These are phyloP conservation scores for Cinnamomum micranthum DNA, from an alignment of 164 flowering plant species.

Conservation along the genomic window DNA sequence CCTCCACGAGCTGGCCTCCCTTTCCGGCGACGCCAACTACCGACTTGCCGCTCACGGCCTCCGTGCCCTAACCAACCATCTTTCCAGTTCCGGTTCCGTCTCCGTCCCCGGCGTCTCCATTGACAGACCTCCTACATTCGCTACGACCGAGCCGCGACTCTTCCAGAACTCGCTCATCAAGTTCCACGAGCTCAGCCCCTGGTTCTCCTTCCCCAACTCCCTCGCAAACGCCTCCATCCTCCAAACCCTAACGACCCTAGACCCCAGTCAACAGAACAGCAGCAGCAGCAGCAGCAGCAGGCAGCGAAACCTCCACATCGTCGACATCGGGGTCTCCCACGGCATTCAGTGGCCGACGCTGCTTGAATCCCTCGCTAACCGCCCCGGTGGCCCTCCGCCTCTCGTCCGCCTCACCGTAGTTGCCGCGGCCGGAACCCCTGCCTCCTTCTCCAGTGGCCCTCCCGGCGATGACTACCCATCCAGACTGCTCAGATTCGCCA, in stretches of 20 bases:
- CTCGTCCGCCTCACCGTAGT: slow-evolving; percentile 61
- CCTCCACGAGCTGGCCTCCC: slow-evolving; percentile 61
- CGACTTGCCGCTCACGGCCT: slow-evolving; percentile 66
- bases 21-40: slow-evolving; percentile 68
- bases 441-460: slow-evolving; percentile 61
- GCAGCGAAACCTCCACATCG: slow-evolving; percentile 41
- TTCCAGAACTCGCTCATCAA: slow-evolving; percentile 51
- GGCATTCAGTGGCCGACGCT: slow-evolving; percentile 87
- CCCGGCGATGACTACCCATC: slow-evolving; percentile 46
- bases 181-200: slow-evolving; percentile 69
- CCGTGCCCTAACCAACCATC: slow-evolving; percentile 44
- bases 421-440: slow-evolving; percentile 17
- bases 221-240: slow-evolving; percentile 64
- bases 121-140: slow-evolving; percentile 25
- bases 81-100: slow-evolving; percentile 20
- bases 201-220: slow-evolving; percentile 71
- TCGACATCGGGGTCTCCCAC: slow-evolving; percentile 82
- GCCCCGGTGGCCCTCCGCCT: slow-evolving; percentile 60
- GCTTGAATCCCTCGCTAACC: slow-evolving; percentile 56
- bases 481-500: slow-evolving; percentile 51
- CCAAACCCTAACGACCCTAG: slow-evolving; percentile 36
- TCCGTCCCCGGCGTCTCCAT: slow-evolving; percentile 11
- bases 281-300: not conserved
- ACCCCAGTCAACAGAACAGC: not conserved
- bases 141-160: slow-evolving; percentile 46